Evolutionary conservation across 441 rosid species (phyloP).

Genomic region (Gossypium gossypioides): DNA sequence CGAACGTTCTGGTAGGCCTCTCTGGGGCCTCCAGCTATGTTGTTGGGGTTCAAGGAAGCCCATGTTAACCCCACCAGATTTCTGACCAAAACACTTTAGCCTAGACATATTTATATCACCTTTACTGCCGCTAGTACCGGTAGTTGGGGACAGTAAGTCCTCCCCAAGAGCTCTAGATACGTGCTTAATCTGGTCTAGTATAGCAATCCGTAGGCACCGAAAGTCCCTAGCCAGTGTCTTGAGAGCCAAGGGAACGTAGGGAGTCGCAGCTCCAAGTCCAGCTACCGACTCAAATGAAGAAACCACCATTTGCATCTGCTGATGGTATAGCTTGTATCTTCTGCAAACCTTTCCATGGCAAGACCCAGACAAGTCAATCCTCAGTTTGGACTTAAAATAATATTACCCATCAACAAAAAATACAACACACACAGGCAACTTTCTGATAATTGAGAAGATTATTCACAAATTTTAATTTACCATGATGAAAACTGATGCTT

Average conservation of each 20-base stretch:
- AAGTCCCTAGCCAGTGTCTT: slow-evolving; percentile 39
- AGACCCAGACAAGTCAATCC: background rate
- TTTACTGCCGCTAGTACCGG: slow-evolving; percentile 22
- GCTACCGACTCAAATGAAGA: slow-evolving; percentile 52
- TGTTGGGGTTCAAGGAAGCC: slow-evolving; percentile 38
- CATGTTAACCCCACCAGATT: slow-evolving; percentile 24
- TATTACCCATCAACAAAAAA: background rate
- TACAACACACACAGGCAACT: background rate
- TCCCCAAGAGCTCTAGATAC: slow-evolving; percentile 32
- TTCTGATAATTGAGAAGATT: background rate
- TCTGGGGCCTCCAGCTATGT: slow-evolving; percentile 53
- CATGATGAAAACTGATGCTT: background rate
- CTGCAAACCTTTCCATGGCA: slow-evolving; percentile 33
- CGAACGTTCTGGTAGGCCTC: slow-evolving; percentile 63
- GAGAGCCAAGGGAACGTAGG: slow-evolving; percentile 41
- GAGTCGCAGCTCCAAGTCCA: slow-evolving; percentile 47
- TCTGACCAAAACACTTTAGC: slow-evolving; percentile 25
- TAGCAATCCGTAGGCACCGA: slow-evolving; percentile 31
- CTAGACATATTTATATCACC: slow-evolving; percentile 21
- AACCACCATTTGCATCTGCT: slow-evolving; percentile 59
- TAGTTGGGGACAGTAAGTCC: slow-evolving; percentile 22
- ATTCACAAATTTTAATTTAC: background rate
- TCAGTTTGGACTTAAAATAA: background rate
- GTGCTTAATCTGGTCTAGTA: slow-evolving; percentile 33
- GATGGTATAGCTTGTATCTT: slow-evolving; percentile 50